phyloP scores from a whole-genome alignment of 2,329 filamentous ascomycete species.

The Aspergillus sergii region DNA sequence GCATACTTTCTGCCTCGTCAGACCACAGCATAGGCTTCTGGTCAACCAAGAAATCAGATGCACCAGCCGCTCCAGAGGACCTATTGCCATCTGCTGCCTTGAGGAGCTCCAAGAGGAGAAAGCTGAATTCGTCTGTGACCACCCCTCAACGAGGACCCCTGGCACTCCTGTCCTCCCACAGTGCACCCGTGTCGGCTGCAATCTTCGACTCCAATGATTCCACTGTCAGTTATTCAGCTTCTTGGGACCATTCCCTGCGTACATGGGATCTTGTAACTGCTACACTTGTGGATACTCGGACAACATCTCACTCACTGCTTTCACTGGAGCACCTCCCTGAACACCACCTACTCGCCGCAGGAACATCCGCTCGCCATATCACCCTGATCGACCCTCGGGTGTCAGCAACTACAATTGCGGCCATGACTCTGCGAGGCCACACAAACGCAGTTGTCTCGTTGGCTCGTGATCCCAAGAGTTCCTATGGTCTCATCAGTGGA shows the following conservation, averaged over 20 bases:
- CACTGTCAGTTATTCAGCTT: slow-evolving; percentile 88
- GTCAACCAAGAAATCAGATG: slow-evolving; percentile 76
- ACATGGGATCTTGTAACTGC: slow-evolving; percentile 89
- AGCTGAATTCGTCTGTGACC: slow-evolving; percentile 62
- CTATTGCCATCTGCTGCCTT: slow-evolving; percentile 68
- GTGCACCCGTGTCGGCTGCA: slow-evolving; percentile 73
- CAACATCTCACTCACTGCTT: slow-evolving; percentile 80
- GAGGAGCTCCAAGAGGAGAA: slow-evolving; percentile 73
- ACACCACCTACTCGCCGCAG: slow-evolving; percentile 67
- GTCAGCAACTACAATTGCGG: slow-evolving; percentile 72
- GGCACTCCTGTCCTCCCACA: slow-evolving; percentile 71
- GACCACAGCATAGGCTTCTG: slow-evolving; percentile 88
- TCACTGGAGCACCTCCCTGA: slow-evolving; percentile 74
- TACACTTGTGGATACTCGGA: slow-evolving; percentile 76
- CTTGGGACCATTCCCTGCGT: slow-evolving; percentile 85
- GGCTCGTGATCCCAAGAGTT: slow-evolving; percentile 64
- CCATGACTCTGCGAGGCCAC: slow-evolving; percentile 91
- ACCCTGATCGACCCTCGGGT: slow-evolving; percentile 89
- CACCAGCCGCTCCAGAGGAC: slow-evolving; percentile 70
- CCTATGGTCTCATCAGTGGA: slow-evolving; percentile 84
- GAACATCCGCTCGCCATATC: slow-evolving; percentile 83
- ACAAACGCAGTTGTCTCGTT: slow-evolving; percentile 70
- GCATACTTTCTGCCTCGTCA: slow-evolving; percentile 81
- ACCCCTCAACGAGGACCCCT: slow-evolving; percentile 76
- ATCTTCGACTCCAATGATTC: slow-evolving; percentile 83